Base-by-base conservation (phyloP, 129 eudicot genomes). In the Flaveria brownii region DNA sequence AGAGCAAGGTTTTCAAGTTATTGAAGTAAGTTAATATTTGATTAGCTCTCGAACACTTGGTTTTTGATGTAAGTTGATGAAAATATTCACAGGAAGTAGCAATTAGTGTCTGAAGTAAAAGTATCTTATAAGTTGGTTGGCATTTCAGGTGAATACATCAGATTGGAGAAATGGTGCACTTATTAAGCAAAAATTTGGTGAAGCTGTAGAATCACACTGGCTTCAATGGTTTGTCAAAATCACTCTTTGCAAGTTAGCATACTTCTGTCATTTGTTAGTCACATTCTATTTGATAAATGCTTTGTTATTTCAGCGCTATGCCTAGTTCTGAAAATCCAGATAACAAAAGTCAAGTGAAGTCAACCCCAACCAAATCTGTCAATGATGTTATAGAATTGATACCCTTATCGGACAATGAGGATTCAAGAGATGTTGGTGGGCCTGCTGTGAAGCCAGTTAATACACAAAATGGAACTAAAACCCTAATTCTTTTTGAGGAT, bases 111-210 rank as follows among this genome's bases (percentile, higher is more conserved):
- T 41, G 33, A 45, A 54, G 17, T 75, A 68, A 74, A 75, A 62
- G 16, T 62, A 33, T 72, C 23, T 63, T 63, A 63, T 36, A 41
- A 36, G 49, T 73, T 20, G 54, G 68, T 68, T 64, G 51, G 77
- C 67, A 72, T 79, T 61, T 60, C 81, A 91, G 99, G 90, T 95
- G 51, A 91, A 87, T 78, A 85, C 96, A 78, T 87, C 96, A 43
- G 97, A 89, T 84, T 95, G 97, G 99, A 82, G 99, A 70, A 95
- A 79, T 80, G 97, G 99, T 60, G 90, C 97, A 43, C 92, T 91
- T 69, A 87, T 95, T 51, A 95, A 91, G 91, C 99, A 95, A 75
- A 91, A 81, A 77, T 91, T 95, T 82, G 89, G 97, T 45, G 99
- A 91, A 82, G 96, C 96, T 71, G 88, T 95, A 73, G 97, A 90